phyloP scores from a whole-genome alignment of 2,329 filamentous ascomycete species.

The Neobulgaria alba region DNA sequence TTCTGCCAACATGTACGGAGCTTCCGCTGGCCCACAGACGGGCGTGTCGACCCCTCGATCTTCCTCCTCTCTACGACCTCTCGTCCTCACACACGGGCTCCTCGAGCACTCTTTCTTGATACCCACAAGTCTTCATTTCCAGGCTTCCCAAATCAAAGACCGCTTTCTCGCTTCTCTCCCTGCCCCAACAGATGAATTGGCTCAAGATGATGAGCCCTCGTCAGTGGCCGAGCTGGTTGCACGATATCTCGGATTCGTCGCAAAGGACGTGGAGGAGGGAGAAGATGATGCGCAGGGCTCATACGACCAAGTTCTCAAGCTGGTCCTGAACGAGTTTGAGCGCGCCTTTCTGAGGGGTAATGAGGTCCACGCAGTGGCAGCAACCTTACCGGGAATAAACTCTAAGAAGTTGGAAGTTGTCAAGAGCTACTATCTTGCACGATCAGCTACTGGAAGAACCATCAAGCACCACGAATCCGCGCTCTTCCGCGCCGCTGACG shows the following conservation, averaged over 20 bases:
- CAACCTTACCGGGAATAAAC: slow-evolving; percentile 79
- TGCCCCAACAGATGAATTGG: slow-evolving; percentile 88
- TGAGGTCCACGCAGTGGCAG: slow-evolving; percentile 86
- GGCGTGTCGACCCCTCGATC: slow-evolving; percentile 95
- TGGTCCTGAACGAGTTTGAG: slow-evolving; percentile 93
- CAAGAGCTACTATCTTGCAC: slow-evolving; percentile 83
- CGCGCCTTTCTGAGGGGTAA: slow-evolving; percentile 90
- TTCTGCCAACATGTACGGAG: slow-evolving; percentile 65
- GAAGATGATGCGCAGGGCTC: slow-evolving; percentile 84
- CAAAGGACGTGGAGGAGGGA: slow-evolving; percentile 80
- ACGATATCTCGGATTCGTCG: slow-evolving; percentile 85
- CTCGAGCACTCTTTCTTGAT: slow-evolving; percentile 96
- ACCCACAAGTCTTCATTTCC: slow-evolving; percentile 91
- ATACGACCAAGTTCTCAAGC: slow-evolving; percentile 86
- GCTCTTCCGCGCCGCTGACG: slow-evolving; percentile 77
- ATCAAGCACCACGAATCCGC: slow-evolving; percentile 93
- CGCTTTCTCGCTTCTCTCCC: slow-evolving; percentile 80
- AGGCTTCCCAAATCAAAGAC: slow-evolving; percentile 89
- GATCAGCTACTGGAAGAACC: slow-evolving; percentile 71
- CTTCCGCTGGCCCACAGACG: slow-evolving; percentile 76
- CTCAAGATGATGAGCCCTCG: slow-evolving; percentile 97
- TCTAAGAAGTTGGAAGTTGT: slow-evolving; percentile 89
- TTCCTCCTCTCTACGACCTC: slow-evolving; percentile 81
- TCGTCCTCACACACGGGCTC: slow-evolving; percentile 84
- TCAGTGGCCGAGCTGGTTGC: slow-evolving; percentile 88